Percentiles rank a stretch among this genome's conserved stretches.
These are phyloP conservation scores for Annulohypoxylon stygium DNA, from an alignment of 495 filamentous ascomycete genomes.

Conservation along the genomic window DNA sequence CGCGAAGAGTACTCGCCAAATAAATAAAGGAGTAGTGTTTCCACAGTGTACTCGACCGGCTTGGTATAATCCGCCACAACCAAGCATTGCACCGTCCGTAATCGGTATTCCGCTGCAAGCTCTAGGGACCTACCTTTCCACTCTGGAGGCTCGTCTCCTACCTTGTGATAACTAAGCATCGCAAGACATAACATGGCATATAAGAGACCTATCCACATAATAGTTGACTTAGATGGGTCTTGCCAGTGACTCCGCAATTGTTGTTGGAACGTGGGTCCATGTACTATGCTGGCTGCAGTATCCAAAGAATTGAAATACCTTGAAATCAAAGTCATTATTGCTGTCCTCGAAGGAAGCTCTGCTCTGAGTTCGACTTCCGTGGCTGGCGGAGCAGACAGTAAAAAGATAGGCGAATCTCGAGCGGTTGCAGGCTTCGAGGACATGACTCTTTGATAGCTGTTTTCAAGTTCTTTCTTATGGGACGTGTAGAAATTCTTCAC, in stretches of 20 bases:
- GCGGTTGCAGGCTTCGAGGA: constrained; percentile 70
- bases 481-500: constrained; percentile 86
- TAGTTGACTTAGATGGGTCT: constrained; percentile 79
- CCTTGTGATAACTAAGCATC: constrained; percentile 89
- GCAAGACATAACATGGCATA: constrained; percentile 91
- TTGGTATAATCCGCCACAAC: constrained; percentile 91
- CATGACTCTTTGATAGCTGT: constrained; percentile 72
- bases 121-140: constrained; percentile 79
- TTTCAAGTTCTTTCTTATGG: constrained; percentile 69
- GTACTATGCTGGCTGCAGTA: constrained; percentile 76
- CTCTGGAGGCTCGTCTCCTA: constrained; percentile 92
- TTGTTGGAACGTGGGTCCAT: constrained; percentile 86
- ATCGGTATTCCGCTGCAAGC: constrained; percentile 82
- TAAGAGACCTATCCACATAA: constrained; percentile 91
- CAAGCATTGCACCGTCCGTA: constrained; percentile 88
- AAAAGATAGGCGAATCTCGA: constrained; percentile 73
- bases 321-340: constrained; percentile 83
- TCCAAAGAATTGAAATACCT: constrained; percentile 74
- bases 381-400: constrained; percentile 79
- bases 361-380: constrained; percentile 81
- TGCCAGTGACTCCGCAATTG: constrained; percentile 92
- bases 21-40: constrained; percentile 87
- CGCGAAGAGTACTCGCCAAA: constrained; percentile 83
- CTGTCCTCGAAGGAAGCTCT: constrained; percentile 82
- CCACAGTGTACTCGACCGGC: constrained; percentile 86